Evolutionary conservation across 139 green algal genomes (phyloP).

Genomic region (Picochlorum sp.): DNA sequence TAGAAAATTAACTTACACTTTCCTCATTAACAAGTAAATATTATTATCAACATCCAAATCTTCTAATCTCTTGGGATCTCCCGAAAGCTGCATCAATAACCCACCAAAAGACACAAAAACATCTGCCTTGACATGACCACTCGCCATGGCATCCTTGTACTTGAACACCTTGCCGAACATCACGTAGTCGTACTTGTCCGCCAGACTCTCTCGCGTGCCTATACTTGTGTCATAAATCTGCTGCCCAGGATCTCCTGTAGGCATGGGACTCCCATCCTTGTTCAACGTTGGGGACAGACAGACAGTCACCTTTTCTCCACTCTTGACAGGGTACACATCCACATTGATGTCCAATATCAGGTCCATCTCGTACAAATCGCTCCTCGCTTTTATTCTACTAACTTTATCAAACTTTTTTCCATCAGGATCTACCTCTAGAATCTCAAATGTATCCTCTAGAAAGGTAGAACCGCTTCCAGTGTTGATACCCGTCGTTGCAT

Average conservation of each 20-base stretch:
- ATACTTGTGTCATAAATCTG: constrained; percentile 7
- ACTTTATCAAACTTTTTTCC: constrained; percentile 97
- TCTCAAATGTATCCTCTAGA: constrained; percentile 92
- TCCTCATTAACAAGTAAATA: constrained; percentile 85
- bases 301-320: constrained; percentile 48
- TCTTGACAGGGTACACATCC: constrained; percentile 82
- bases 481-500: too few relatives aligned
- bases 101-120: constrained; percentile 81
- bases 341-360: constrained; percentile 87
- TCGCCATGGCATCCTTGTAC: constrained; percentile 52
- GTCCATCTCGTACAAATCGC: constrained; percentile 89
- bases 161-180: constrained; percentile 93
- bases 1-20: constrained; percentile 44
- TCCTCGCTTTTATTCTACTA: constrained; percentile 63
- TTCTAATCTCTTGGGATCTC: constrained; percentile 74
- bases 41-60: constrained; percentile 76
- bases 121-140: constrained; percentile 33
- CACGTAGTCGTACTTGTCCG: constrained; percentile 95
- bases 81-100: constrained; percentile 83
- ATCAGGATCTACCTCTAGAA: constrained; percentile 77
- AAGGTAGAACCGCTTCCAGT: constrained; percentile 18
- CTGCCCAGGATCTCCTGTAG: constrained; percentile 34
- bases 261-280: constrained; percentile 54
- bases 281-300: constrained; percentile 76
- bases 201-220: constrained; percentile 39